Conservation (phyloP, 352 stramenopile genomes). For the Phytophthora pinifolia region DNA sequence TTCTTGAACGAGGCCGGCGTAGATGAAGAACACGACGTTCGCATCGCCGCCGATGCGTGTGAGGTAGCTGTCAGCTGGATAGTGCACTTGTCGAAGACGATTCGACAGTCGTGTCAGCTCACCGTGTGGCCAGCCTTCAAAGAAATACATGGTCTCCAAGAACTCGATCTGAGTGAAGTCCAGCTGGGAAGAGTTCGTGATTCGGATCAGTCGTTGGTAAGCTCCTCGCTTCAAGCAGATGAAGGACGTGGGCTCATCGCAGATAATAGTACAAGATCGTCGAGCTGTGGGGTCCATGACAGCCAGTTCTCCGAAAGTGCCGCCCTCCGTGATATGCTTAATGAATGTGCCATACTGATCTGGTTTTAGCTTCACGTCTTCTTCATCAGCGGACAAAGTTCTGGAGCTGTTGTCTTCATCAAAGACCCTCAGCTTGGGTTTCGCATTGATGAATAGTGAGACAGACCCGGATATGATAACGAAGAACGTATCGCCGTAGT, state of each 20-base stretch:
- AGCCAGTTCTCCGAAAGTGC: conserved; percentile 79
- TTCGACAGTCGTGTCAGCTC: conserved; percentile 75
- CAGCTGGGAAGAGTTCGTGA: conserved; percentile 77
- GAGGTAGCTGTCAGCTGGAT: conserved; percentile 64
- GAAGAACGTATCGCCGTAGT: conserved; percentile 84
- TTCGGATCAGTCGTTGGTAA: conserved; percentile 83
- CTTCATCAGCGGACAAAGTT: conserved; percentile 17
- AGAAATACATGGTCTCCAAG: conserved; percentile 80
- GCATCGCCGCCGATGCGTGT: conserved; percentile 69
- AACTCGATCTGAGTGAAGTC: conserved; percentile 86
- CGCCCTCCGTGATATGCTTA: conserved; percentile 71
- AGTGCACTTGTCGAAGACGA: conserved; percentile 60
- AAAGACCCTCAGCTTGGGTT: conserved; percentile 36
- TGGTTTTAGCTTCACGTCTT: conserved; percentile 28
- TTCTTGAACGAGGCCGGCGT: conserved; percentile 75
- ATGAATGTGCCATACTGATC: conserved; percentile 71
- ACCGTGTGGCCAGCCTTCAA: conserved; percentile 71
- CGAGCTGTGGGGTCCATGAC: conserved; percentile 79
- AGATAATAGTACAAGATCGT: conserved; percentile 75
- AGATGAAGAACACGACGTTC: conserved; percentile 81
- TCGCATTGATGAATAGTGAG: conserved; percentile 74
- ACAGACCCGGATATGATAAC: conserved; percentile 76
- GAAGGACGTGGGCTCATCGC: conserved; percentile 72
- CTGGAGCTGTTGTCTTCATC: conserved; percentile 25
- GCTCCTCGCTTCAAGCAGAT: conserved; percentile 81